Conservation (phyloP, 768 basidiomycete species). For the Trametes maxima region DNA sequence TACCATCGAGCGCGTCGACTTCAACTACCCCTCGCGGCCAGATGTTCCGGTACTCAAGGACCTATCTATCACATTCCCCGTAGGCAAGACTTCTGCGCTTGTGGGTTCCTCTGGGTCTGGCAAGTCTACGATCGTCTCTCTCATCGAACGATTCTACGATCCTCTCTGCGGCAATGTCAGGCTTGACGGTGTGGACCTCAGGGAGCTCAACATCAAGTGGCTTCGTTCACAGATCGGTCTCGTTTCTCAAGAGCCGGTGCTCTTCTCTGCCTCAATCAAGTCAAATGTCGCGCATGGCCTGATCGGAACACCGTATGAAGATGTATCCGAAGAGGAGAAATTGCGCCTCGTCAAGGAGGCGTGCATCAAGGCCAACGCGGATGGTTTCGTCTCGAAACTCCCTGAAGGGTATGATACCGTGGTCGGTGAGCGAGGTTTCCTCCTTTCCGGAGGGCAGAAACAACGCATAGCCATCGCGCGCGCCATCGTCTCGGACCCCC, state of each 20-base stretch:
- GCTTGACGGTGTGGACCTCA: conserved; percentile 75
- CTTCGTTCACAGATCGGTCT: conserved; percentile 84
- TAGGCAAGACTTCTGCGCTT: conserved; percentile 75
- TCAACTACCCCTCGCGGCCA: conserved; percentile 87
- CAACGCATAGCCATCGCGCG: conserved; percentile 88
- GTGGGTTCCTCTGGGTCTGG: conserved; percentile 82
- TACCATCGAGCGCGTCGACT: conserved; percentile 67
- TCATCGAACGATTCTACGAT: conserved; percentile 90
- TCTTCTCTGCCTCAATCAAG: conserved; percentile 83
- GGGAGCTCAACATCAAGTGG: conserved; percentile 81
- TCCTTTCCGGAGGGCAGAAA: conserved; percentile 85
- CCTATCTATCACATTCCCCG: conserved; percentile 63
- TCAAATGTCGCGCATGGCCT: conserved; percentile 86
- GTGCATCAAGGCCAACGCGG: conserved; percentile 85
- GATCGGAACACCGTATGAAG: conserved; percentile 69
- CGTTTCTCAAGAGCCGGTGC: conserved; percentile 84
- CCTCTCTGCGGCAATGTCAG: conserved; percentile 66
- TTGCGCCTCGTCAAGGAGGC: conserved; percentile 78
- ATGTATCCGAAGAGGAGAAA: conserved; percentile 72
- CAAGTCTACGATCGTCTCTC: conserved; percentile 73
- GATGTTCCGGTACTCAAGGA: conserved; percentile 78
- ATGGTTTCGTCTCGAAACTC: conserved; percentile 80
- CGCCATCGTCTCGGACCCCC: conserved; percentile 85
- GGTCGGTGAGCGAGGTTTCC: conserved; percentile 87
- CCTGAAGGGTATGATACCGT: conserved; percentile 84